Evolutionary conservation across 108 stramenopile species (phyloP).

Genomic region (Asterionellopsis glacialis): DNA sequence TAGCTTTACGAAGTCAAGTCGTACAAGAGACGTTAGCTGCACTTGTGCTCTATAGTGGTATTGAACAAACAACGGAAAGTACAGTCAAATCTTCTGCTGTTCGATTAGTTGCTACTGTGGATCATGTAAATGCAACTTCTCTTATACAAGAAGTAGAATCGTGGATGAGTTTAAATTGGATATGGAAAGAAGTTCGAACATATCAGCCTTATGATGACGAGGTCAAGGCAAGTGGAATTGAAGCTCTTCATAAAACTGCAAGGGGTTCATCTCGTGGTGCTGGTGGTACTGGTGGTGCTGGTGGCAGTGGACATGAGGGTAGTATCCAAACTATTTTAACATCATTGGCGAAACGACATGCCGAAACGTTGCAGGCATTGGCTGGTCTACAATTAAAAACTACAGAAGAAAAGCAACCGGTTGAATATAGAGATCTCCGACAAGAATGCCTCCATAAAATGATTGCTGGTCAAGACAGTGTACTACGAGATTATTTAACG

Average conservation of each 20-base stretch:
- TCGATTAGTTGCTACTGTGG: conserved; percentile 66
- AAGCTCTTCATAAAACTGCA: no score
- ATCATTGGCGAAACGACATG: conserved; percentile 1
- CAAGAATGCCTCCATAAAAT: neutral
- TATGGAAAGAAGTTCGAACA: conserved; percentile 57
- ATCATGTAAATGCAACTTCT: conserved; percentile 61
- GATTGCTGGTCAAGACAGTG: neutral
- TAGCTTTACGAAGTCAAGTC: conserved; percentile 32
- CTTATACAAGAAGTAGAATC: conserved; percentile 45
- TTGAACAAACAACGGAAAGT: conserved; percentile 13
- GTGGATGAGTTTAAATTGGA: conserved; percentile 32
- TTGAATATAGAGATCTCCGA: neutral
- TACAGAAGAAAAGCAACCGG: neutral
- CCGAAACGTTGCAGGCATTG: neutral
- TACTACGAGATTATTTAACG: neutral
- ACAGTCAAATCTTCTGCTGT: conserved; percentile 18
- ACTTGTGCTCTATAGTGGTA: conserved; percentile 43
- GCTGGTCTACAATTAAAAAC: neutral
- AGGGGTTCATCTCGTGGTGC: no score
- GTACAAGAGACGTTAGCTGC: conserved; percentile 61
- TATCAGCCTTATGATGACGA: conserved; percentile 67
- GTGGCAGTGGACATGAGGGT: neutral
- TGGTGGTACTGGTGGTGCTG: no score
- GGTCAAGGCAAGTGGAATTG: conserved; percentile 14
- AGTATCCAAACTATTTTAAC: neutral